A percentile compares a stretch with the other conserved stretches of the same genome.
phyloP scores from a whole-genome alignment of 176 grass and related monocot genomes.

The Hordeum vulgare region MorexV3_pseudomolecules_assembly NC_058523.1:38773787-38774286 shows the following conservation, averaged over 20 bases:
- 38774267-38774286: not conserved
- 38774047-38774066: slow-evolving; percentile 15
- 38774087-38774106: not conserved
- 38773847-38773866: not conserved
- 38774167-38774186: not conserved
- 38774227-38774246: not conserved
- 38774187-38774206: not conserved
- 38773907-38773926: not conserved
- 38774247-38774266: not conserved
- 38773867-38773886: slow-evolving; percentile 1
- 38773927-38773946: not conserved
- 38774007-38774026: slow-evolving; percentile 3
- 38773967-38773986: slow-evolving; percentile 11
- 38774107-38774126: not conserved
- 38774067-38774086: slow-evolving; percentile 7
- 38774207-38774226: slow-evolving; percentile 1
- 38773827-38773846: not conserved
- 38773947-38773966: not conserved
- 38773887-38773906: not conserved
- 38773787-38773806: not conserved
- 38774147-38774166: slow-evolving; percentile 3
- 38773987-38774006: slow-evolving; percentile 3
- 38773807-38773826: not conserved
- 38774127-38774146: not conserved
- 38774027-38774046: slow-evolving; percentile 20